phyloP scores from a whole-genome alignment of 768 basidiomycete genomes.

The Termitomyces titanicus region DNA sequence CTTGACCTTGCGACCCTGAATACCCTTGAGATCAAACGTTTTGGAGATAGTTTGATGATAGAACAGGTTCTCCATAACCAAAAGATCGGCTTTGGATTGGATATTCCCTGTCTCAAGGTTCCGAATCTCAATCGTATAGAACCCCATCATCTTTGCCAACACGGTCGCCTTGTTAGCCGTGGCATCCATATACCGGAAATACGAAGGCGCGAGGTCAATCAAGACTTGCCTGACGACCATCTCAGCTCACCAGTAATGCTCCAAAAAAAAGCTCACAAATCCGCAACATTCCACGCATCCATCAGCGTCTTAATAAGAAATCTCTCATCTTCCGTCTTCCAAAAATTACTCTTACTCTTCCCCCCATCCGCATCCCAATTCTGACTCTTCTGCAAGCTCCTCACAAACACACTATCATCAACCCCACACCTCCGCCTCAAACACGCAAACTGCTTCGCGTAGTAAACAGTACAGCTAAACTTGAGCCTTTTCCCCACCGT shows the following conservation, averaged over 20 bases:
- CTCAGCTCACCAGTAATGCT: neutral
- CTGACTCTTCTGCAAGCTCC: constrained; percentile 54
- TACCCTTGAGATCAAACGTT: constrained; percentile 83
- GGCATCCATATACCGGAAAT: constrained; percentile 74
- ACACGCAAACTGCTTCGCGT: constrained; percentile 74
- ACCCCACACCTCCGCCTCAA: constrained; percentile 66
- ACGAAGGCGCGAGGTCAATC: constrained; percentile 72
- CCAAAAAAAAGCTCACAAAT: constrained; percentile 51
- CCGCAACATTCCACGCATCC: constrained; percentile 84
- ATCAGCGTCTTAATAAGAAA: constrained; percentile 86
- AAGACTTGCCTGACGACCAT: constrained; percentile 62
- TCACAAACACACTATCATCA: constrained; percentile 56
- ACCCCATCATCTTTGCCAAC: constrained; percentile 77
- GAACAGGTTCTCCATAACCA: constrained; percentile 87
- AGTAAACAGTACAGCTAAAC: constrained; percentile 81
- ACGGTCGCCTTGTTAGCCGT: constrained; percentile 65
- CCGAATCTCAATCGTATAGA: constrained; percentile 74
- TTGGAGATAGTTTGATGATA: constrained; percentile 62
- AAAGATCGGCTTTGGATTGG: constrained; percentile 68
- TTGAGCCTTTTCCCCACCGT: constrained; percentile 70
- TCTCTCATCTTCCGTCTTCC: constrained; percentile 75
- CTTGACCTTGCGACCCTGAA: constrained; percentile 73
- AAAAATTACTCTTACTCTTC: constrained; percentile 78
- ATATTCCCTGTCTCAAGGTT: constrained; percentile 65
- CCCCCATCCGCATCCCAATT: constrained; percentile 78